phyloP scores from a whole-genome alignment of 1,284 basidiomycete genomes.

The Pascua sp. region DNA sequence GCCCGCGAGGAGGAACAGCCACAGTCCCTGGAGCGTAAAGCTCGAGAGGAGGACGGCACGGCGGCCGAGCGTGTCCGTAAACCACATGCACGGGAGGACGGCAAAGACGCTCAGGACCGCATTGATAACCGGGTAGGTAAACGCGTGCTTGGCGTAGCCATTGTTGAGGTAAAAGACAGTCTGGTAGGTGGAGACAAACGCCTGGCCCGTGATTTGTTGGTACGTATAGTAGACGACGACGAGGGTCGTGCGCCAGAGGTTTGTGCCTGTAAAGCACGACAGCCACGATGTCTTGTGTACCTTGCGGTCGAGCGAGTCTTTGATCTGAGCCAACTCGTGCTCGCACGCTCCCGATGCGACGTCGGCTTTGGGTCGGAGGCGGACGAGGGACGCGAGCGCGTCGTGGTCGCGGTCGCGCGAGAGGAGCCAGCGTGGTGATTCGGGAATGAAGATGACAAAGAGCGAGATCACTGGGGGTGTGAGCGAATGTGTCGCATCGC shows the following conservation, averaged over 20 bases:
- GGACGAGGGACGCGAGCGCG: background rate
- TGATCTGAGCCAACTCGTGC: constrained; percentile 8
- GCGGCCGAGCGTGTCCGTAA: constrained; percentile 6
- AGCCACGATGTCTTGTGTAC: constrained; percentile 14
- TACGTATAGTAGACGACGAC: constrained; percentile 10
- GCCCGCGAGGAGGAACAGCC: constrained; percentile 7
- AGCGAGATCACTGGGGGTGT: constrained; percentile 3
- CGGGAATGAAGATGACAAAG: constrained; percentile 13
- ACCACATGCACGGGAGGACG: constrained; percentile 6
- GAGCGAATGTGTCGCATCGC: too few relatives aligned
- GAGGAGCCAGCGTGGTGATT: constrained; percentile 24
- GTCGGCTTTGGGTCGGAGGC: background rate
- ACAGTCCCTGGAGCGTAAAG: constrained; percentile 4
- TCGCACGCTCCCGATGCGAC: background rate
- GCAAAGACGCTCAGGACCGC: background rate
- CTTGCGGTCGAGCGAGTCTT: background rate
- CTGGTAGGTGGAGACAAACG: constrained; percentile 10
- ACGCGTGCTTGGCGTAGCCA: constrained; percentile 9
- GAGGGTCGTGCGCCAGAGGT: constrained; percentile 11
- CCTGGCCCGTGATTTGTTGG: constrained; percentile 14
- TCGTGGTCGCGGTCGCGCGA: constrained; percentile 14
- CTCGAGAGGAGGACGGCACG: constrained; percentile 3
- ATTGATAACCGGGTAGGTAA: constrained; percentile 6
- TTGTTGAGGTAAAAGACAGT: constrained; percentile 8
- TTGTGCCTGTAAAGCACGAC: constrained; percentile 8